Evolutionary conservation across 202 grass and related monocot species (phyloP).

Genomic region (Zizania palustris): DNA sequence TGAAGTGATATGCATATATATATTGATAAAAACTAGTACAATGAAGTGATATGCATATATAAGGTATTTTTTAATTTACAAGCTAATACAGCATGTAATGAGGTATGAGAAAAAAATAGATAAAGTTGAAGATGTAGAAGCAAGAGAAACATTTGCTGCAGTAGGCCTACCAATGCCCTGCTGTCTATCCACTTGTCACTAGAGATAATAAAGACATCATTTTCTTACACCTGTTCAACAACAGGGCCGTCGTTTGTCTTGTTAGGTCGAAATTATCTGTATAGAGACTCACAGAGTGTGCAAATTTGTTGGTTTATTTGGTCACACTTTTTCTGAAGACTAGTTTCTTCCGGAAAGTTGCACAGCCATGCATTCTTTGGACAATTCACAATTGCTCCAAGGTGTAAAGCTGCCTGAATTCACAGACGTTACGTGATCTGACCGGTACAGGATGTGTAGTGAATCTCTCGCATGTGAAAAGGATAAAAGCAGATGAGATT

Average conservation of each 20-base stretch:
- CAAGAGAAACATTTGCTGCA: background rate
- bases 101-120: too few relatives aligned
- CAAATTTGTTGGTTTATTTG: background rate
- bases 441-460: background rate
- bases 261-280: background rate
- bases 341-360: background rate
- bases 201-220: background rate
- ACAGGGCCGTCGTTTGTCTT: background rate
- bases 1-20: too few relatives aligned
- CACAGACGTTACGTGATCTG: background rate
- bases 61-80: too few relatives aligned
- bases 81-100: too few relatives aligned
- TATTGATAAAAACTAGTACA: too few relatives aligned
- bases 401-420: background rate
- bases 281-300: too few relatives aligned
- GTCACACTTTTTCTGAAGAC: background rate
- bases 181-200: background rate
- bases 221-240: background rate
- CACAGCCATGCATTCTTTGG: too few relatives aligned
- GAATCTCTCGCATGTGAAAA: background rate
- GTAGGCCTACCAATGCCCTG: background rate
- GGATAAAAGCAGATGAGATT: too few relatives aligned
- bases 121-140: too few relatives aligned
- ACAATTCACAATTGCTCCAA: too few relatives aligned
- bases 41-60: too few relatives aligned